Conservation (phyloP, 306 rosid species). For the Prunus mira region DNA sequence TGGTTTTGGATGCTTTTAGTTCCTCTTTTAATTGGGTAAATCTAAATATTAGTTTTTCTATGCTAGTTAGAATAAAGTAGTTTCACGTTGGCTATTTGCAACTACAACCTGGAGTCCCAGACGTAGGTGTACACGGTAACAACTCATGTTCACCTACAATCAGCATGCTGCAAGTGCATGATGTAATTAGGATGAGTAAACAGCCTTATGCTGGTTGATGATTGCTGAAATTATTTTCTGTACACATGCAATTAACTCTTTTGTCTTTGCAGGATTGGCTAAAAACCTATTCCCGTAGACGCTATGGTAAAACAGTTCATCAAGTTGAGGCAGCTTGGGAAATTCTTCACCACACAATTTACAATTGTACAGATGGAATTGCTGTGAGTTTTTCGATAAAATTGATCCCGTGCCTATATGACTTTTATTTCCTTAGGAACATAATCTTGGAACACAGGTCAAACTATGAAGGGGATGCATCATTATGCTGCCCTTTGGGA, state of each 20-base stretch:
- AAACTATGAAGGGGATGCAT: background rate
- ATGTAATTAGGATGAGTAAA: background rate
- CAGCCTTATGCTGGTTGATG: background rate
- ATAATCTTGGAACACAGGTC: background rate
- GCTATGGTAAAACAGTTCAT: conserved; percentile 72
- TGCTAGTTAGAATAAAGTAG: too few species aligned
- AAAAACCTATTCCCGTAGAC: conserved; percentile 64
- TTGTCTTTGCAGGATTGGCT: conserved; percentile 68
- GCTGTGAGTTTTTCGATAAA: conserved; percentile 54
- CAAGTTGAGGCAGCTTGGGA: conserved; percentile 84
- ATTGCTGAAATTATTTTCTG: background rate
- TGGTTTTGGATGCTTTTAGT: background rate
- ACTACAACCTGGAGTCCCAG: too few species aligned
- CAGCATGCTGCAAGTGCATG: too few species aligned
- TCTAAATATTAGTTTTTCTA: too few species aligned
- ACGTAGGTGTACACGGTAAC: too few species aligned
- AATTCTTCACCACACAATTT: conserved; percentile 82
- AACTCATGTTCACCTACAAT: too few species aligned
- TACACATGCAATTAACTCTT: conserved; percentile 9
- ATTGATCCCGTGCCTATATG: background rate
- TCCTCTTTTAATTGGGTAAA: background rate
- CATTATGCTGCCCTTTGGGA: background rate
- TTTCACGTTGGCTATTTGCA: too few species aligned
- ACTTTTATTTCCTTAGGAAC: background rate
- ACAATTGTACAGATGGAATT: conserved; percentile 83